phyloP scores from a whole-genome alignment of 2,329 filamentous ascomycete species.

The Pochonia chlamydosporia region DNA sequence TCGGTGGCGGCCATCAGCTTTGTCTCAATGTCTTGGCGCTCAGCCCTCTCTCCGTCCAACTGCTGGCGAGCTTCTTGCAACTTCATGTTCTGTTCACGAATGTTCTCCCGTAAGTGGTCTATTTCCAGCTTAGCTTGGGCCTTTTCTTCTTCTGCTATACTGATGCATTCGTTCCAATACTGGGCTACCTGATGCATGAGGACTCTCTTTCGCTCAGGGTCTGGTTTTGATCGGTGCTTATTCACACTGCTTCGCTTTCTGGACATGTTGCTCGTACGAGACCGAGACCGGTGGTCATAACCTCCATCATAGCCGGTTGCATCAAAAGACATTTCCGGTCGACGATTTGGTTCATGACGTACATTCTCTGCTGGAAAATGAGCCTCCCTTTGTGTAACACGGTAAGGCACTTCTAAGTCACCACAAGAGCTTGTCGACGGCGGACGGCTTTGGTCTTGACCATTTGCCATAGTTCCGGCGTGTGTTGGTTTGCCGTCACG shows the following conservation, averaged over 20 bases:
- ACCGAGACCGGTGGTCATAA: conserved; percentile 16
- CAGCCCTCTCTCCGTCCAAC: conserved; percentile 14
- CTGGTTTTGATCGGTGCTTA: conserved; percentile 11
- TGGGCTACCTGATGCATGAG: conserved; percentile 26
- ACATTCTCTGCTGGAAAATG: conserved; percentile 1
- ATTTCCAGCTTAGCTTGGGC: conserved; percentile 20
- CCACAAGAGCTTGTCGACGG: conserved; percentile 22
- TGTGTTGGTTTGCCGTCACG: not conserved
- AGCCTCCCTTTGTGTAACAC: conserved; percentile 13
- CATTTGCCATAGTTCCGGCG: not conserved
- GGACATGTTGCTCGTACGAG: conserved; percentile 27
- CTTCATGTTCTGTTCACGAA: conserved; percentile 13
- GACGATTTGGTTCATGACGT: conserved; percentile 2
- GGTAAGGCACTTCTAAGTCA: conserved; percentile 23
- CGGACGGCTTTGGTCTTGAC: not conserved
- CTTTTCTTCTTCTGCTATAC: conserved; percentile 23
- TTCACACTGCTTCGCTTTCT: conserved; percentile 18
- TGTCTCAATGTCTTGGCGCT: conserved; percentile 17
- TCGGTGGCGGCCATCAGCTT: conserved; percentile 20
- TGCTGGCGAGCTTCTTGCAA: conserved; percentile 13
- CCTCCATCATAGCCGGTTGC: not conserved
- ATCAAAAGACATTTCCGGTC: not conserved
- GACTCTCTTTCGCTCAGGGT: conserved; percentile 19
- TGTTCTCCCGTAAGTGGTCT: conserved; percentile 17
- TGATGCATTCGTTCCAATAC: conserved; percentile 28